Evolutionary conservation across 495 filamentous ascomycete species (phyloP).

Genomic region (Polyplosphaeria fusca): DNA sequence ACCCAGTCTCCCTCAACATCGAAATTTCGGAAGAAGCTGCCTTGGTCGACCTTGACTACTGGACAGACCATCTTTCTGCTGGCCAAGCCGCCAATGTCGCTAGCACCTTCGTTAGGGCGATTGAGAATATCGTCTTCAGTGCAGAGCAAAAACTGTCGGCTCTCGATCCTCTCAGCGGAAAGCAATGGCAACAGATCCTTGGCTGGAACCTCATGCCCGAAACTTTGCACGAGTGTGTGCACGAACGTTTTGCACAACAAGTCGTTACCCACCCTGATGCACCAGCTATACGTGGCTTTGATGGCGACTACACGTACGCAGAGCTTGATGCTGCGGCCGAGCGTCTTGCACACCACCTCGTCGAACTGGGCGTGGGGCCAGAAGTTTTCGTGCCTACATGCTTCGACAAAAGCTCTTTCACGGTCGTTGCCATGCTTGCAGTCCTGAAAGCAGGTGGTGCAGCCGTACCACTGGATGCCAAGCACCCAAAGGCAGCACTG

Average conservation of each 20-base stretch:
- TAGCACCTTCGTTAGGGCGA: constrained; percentile 37
- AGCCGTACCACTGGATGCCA: constrained; percentile 30
- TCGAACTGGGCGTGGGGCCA: constrained; percentile 45
- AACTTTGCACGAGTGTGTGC: constrained; percentile 28
- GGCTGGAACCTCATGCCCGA: constrained; percentile 30
- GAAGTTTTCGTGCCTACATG: constrained; percentile 53
- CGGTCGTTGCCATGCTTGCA: constrained; percentile 42
- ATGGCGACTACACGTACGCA: constrained; percentile 29
- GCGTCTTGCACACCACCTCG: constrained; percentile 26
- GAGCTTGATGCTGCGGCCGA: constrained; percentile 23
- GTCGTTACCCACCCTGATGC: constrained; percentile 23
- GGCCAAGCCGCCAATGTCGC: constrained; percentile 48
- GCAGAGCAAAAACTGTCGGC: constrained; percentile 13
- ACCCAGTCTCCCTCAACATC: constrained; percentile 41
- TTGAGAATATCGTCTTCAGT: constrained; percentile 25
- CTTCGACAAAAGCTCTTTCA: constrained; percentile 52
- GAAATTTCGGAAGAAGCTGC: constrained; percentile 46
- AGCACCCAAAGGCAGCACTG: constrained; percentile 28
- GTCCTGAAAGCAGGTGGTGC: constrained; percentile 43
- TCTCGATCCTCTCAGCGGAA: constrained; percentile 27
- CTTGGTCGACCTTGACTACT: constrained; percentile 49
- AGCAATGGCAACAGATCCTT: constrained; percentile 25
- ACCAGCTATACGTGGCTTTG: constrained; percentile 28
- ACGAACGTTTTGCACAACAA: constrained; percentile 17
- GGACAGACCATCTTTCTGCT: constrained; percentile 46